Conservation (phyloP, 768 basidiomycete genomes). For the Russula emetica region DNA sequence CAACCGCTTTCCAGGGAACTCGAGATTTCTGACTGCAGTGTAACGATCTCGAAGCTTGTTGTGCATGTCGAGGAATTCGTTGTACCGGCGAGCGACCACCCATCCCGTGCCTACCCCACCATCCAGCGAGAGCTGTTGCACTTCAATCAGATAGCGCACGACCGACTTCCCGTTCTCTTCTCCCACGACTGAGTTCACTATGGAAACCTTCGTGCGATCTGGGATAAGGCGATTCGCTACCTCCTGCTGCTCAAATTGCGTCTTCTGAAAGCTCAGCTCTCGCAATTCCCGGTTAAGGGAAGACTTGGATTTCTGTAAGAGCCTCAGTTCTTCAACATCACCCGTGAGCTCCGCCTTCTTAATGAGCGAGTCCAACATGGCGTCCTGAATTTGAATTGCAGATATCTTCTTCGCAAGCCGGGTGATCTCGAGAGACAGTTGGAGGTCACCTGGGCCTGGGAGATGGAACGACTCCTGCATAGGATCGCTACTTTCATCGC, state of each 20-base stretch:
- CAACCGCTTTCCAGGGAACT: conserved; percentile 92
- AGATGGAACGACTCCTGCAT: conserved; percentile 59
- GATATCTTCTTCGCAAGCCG: conserved; percentile 71
- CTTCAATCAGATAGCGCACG: conserved; percentile 86
- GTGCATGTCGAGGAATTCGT: conserved; percentile 90
- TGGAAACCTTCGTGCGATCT: conserved; percentile 76
- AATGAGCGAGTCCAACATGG: conserved; percentile 81
- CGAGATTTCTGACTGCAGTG: conserved; percentile 59
- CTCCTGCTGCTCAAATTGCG: conserved; percentile 92
- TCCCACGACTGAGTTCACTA: conserved; percentile 76
- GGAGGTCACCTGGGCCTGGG: conserved; percentile 85
- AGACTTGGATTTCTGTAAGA: conserved; percentile 77
- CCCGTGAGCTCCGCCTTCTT: conserved; percentile 95
- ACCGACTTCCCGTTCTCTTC: conserved; percentile 88
- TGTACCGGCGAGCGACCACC: conserved; percentile 91
- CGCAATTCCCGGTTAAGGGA: conserved; percentile 79
- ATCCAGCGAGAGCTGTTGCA: conserved; percentile 81
- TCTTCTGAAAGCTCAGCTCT: conserved; percentile 82
- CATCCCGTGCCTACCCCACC: conserved; percentile 81
- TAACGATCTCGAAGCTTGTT: conserved; percentile 78
- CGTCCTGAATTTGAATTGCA: conserved; percentile 74
- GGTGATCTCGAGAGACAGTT: conserved; percentile 80
- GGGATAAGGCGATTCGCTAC: conserved; percentile 83
- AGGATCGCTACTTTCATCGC: conserved; percentile 40
- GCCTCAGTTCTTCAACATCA: conserved; percentile 76